Conservation (phyloP, 805 yeast genomes). For the Cyberlindnera euphorbiiphila region DNA sequence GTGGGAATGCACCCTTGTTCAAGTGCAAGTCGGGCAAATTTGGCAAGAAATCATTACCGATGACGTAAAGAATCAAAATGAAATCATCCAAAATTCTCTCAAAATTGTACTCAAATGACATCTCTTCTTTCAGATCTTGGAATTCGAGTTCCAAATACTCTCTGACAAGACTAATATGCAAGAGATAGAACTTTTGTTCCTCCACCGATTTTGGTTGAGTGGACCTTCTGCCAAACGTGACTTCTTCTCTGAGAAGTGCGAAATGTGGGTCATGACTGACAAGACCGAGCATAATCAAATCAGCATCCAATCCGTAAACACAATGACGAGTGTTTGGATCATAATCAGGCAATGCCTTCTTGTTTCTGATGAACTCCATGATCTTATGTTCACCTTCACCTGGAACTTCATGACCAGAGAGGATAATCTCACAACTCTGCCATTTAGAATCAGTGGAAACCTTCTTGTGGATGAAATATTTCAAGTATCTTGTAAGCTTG, state of each 20-base stretch:
- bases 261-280: slow-evolving; percentile 95
- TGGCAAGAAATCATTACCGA: slow-evolving; percentile 97
- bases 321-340: slow-evolving; percentile 86
- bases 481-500: slow-evolving; percentile 70
- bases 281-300: slow-evolving; percentile 87
- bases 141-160: slow-evolving; percentile 90
- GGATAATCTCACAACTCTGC: slow-evolving; percentile 82
- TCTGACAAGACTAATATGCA: slow-evolving; percentile 84
- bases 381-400: slow-evolving; percentile 99
- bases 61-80: slow-evolving; percentile 85
- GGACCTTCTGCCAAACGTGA: slow-evolving; percentile 65
- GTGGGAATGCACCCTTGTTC: slow-evolving; percentile 96
- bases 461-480: slow-evolving; percentile 92
- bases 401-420: slow-evolving; percentile 95
- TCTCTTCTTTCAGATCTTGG: slow-evolving; percentile 56
- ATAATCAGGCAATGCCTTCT: slow-evolving; percentile 69
- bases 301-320: slow-evolving; percentile 94
- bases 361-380: slow-evolving; percentile 83
- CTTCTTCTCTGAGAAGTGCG: slow-evolving; percentile 92
- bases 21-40: slow-evolving; percentile 90
- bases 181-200: slow-evolving; percentile 74
- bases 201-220: slow-evolving; percentile 47
- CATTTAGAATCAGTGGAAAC: slow-evolving; percentile 89
- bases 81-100: slow-evolving; percentile 92
- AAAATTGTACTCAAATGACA: slow-evolving; percentile 70